phyloP scores from a whole-genome alignment of 2,329 filamentous ascomycete genomes.

The Knufia petricola region DNA sequence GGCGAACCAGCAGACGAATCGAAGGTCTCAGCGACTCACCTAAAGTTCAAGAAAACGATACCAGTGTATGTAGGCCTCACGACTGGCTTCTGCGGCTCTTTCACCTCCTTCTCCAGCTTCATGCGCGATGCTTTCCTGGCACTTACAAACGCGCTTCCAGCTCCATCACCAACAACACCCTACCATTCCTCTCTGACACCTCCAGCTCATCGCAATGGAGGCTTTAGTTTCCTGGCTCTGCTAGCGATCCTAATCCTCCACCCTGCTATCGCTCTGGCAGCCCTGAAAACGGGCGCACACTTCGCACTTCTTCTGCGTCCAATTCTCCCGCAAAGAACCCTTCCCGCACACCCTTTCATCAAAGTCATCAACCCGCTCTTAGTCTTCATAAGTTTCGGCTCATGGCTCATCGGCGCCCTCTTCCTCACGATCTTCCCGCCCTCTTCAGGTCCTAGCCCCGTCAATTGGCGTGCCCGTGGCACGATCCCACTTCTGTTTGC shows the following conservation, averaged over 20 bases:
- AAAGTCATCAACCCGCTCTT: conserved; percentile 51
- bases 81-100: conserved; percentile 77
- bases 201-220: conserved; percentile 48
- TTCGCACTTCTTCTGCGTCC: conserved; percentile 53
- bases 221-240: conserved; percentile 69
- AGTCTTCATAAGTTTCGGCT: conserved; percentile 54
- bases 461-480: conserved; percentile 60
- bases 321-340: conserved; percentile 41
- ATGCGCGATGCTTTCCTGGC: conserved; percentile 69
- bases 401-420: conserved; percentile 61
- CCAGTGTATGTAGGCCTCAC: conserved; percentile 74
- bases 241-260: conserved; percentile 62
- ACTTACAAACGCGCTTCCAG: conserved; percentile 57
- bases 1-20: conserved; percentile 29
- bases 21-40: conserved; percentile 30
- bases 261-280: conserved; percentile 56
- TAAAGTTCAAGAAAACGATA: conserved; percentile 59
- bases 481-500: conserved; percentile 69
- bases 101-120: conserved; percentile 78
- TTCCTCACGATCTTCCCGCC: conserved; percentile 60
- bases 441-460: conserved; percentile 28
- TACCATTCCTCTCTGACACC: conserved; percentile 25
- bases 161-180: conserved; percentile 36
- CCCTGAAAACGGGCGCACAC: conserved; percentile 61
- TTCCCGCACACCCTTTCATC: conserved; percentile 47